phyloP scores from a whole-genome alignment of 768 basidiomycete species.

The Favolaschia claudopus region DNA sequence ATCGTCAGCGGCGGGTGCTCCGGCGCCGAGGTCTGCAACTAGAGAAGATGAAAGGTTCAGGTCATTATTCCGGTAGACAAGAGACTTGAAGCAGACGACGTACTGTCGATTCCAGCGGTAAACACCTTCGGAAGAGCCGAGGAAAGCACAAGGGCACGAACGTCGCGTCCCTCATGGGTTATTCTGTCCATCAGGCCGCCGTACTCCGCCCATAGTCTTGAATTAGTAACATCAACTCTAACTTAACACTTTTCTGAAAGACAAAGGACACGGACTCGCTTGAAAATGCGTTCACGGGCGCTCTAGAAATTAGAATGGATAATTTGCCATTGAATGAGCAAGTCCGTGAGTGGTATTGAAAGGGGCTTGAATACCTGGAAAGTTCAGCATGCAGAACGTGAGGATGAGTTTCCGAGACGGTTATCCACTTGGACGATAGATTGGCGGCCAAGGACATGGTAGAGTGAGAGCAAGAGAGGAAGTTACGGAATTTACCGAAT shows the following conservation, averaged over 20 bases:
- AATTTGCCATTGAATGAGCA: not conserved
- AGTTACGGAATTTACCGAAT: not conserved
- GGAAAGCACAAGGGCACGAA: constrained; percentile 77
- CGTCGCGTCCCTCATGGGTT: constrained; percentile 53
- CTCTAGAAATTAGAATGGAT: constrained; percentile 40
- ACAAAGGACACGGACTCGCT: constrained; percentile 45
- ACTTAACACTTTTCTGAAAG: not conserved
- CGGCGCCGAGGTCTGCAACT: constrained; percentile 18
- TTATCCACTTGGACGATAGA: constrained; percentile 52
- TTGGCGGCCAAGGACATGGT: constrained; percentile 9
- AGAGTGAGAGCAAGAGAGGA: not conserved
- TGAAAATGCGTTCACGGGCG: constrained; percentile 74
- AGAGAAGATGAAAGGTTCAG: not conserved
- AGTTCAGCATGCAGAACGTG: constrained; percentile 57
- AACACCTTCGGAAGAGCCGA: constrained; percentile 77
- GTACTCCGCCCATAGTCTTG: constrained; percentile 79
- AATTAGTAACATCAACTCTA: not conserved
- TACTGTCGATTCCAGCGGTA: constrained; percentile 86
- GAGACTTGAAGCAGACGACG: constrained; percentile 28
- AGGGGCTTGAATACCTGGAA: constrained; percentile 42
- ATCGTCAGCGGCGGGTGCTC: constrained; percentile 47
- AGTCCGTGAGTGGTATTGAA: not conserved
- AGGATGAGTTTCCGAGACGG: constrained; percentile 54
- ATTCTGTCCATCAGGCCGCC: constrained; percentile 67
- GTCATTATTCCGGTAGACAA: too few species aligned